phyloP scores from a whole-genome alignment of 805 yeast species.

The Wickerhamomyces canadensis region DNA sequence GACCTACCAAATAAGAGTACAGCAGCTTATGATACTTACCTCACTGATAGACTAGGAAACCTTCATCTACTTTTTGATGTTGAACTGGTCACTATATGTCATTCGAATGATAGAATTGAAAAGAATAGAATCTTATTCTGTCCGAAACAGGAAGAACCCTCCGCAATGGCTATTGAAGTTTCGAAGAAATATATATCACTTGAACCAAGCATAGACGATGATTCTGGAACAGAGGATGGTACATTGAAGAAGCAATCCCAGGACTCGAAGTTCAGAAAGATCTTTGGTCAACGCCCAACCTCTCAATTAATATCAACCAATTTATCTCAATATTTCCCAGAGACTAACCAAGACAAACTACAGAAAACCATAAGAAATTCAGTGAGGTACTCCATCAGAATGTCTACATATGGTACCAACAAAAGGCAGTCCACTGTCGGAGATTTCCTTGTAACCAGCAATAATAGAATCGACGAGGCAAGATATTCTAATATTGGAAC shows the following conservation, averaged over 20 bases:
- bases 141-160: slow-evolving; percentile 57
- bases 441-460: slow-evolving; percentile 52
- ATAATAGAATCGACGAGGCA: slow-evolving; percentile 49
- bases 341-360: slow-evolving; percentile 62
- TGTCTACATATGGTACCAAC: slow-evolving; percentile 31
- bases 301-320: slow-evolving; percentile 87
- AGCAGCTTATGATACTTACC: slow-evolving; percentile 54
- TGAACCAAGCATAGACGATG: slow-evolving; percentile 15
- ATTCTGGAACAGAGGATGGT: slow-evolving; percentile 1
- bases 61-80: slow-evolving; percentile 59
- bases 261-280: slow-evolving; percentile 27
- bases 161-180: slow-evolving; percentile 50
- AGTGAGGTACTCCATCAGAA: slow-evolving; percentile 67
- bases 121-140: slow-evolving; percentile 67
- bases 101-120: slow-evolving; percentile 64
- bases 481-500: slow-evolving; percentile 25
- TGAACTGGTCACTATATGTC: slow-evolving; percentile 78
- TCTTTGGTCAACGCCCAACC: slow-evolving; percentile 90
- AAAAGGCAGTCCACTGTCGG: slow-evolving; percentile 49
- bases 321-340: slow-evolving; percentile 87
- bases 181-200: slow-evolving; percentile 36
- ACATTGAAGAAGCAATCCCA: slow-evolving; percentile 8
- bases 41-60: slow-evolving; percentile 39
- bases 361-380: slow-evolving; percentile 81
- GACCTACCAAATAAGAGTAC: slow-evolving; percentile 40